These are phyloP conservation scores for Hericium coralloides DNA, from an alignment of 768 basidiomycete genomes.

Conservation along the genomic window DNA sequence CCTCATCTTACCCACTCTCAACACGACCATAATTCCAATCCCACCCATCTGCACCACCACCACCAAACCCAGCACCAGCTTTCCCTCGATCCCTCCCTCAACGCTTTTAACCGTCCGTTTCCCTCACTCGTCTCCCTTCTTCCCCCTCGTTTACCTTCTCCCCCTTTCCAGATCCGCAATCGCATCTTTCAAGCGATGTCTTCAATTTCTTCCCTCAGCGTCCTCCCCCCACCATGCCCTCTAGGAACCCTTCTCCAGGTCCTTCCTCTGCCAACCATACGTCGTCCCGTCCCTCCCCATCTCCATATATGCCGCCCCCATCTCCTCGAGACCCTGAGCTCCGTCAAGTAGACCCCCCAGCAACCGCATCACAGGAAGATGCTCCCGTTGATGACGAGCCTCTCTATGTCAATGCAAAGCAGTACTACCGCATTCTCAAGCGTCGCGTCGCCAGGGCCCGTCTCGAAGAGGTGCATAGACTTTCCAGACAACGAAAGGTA, in stretches of 20 bases:
- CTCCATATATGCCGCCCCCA: slow-evolving; percentile 15
- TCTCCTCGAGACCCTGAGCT: slow-evolving; percentile 7
- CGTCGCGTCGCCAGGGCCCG: slow-evolving; percentile 84
- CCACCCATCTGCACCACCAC: slow-evolving; percentile 4
- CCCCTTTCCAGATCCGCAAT: not conserved
- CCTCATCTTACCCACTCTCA: slow-evolving; percentile 25
- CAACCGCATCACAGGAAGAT: slow-evolving; percentile 28
- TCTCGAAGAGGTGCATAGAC: slow-evolving; percentile 87
- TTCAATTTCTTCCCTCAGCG: slow-evolving; percentile 1
- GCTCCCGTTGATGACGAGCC: slow-evolving; percentile 82
- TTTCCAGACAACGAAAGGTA: slow-evolving; percentile 91
- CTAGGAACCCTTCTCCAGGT: slow-evolving; percentile 12
- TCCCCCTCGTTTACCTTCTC: slow-evolving; percentile 4
- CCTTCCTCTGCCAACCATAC: slow-evolving; percentile 9
- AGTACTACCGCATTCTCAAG: slow-evolving; percentile 98
- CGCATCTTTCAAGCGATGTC: not conserved
- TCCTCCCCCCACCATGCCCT: slow-evolving; percentile 8
- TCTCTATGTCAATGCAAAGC: slow-evolving; percentile 98
- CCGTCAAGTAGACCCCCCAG: slow-evolving; percentile 10
- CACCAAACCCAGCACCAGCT: slow-evolving; percentile 5
- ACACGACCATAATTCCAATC: slow-evolving; percentile 16
- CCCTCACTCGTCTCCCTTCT: slow-evolving; percentile 2
- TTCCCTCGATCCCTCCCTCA: slow-evolving; percentile 7
- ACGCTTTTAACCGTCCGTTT: not conserved
- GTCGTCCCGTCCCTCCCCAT: slow-evolving; percentile 22